A percentile compares a stretch with the other conserved stretches of the same genome.
Evolutionary conservation across 1,284 basidiomycete genomes (phyloP).

Genomic region (Neonothopanus nambi): DNA sequence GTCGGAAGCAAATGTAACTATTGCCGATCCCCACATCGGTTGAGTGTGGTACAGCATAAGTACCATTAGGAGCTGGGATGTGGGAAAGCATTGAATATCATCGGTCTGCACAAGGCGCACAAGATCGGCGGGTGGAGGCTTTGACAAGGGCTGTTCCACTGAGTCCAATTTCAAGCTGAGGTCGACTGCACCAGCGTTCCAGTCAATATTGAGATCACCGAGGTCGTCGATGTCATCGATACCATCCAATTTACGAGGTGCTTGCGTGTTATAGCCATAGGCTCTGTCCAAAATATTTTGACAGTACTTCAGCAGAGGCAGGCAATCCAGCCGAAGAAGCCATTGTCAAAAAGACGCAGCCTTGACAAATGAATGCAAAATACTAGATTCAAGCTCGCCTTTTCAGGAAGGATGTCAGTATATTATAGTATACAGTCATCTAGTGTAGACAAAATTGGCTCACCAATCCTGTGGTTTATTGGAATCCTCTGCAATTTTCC

Average conservation of each 20-base stretch:
- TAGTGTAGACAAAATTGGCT: too few relatives aligned
- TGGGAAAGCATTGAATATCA: neutral
- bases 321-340: constrained; percentile 3
- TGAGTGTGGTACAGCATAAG: constrained; percentile 8
- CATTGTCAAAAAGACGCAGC: neutral
- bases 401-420: too few relatives aligned
- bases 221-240: neutral
- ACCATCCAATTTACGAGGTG: neutral
- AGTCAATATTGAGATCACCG: neutral
- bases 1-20: constrained; percentile 8
- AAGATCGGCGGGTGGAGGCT: neutral
- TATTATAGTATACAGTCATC: too few relatives aligned
- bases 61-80: neutral
- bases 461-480: constrained; percentile 11
- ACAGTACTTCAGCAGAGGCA: neutral
- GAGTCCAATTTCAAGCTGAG: neutral
- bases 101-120: neutral
- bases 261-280: neutral
- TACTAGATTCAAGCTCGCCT: too few relatives aligned
- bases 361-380: too few relatives aligned
- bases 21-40: neutral
- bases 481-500: constrained; percentile 6
- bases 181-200: neutral
- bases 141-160: neutral
- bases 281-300: neutral